Conservation (phyloP, 2,329 filamentous ascomycete genomes). For the Aspergillus fijiensis region DNA sequence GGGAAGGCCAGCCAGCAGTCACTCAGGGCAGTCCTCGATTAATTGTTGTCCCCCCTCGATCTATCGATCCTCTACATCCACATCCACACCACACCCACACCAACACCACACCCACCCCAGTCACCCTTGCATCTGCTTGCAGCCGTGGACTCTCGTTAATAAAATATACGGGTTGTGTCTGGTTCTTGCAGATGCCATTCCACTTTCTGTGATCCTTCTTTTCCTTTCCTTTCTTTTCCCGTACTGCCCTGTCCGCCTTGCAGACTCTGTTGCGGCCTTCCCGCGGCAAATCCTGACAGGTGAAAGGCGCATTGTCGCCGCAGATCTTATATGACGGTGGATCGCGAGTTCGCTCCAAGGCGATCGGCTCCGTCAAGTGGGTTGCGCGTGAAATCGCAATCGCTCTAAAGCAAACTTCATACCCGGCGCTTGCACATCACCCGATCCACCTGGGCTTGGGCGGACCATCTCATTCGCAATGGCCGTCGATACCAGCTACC, state of each 20-base stretch:
- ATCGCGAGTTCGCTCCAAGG: slow-evolving; percentile 3
- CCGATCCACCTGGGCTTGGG: slow-evolving; percentile 14
- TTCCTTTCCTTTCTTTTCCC: slow-evolving; percentile 19
- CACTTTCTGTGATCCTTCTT: slow-evolving; percentile 12
- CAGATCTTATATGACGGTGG: slow-evolving; percentile 7
- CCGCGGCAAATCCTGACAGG: background rate
- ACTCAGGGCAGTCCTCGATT: background rate
- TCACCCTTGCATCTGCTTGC: slow-evolving; percentile 23
- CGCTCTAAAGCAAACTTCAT: slow-evolving; percentile 1
- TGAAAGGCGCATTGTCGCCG: slow-evolving; percentile 12
- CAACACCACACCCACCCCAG: slow-evolving; percentile 1
- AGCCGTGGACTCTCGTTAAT: slow-evolving; percentile 16
- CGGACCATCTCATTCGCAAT: slow-evolving; percentile 23
- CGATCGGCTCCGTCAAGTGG: background rate
- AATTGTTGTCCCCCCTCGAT: slow-evolving; percentile 7
- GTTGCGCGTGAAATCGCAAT: background rate
- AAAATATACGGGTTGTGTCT: slow-evolving; percentile 20
- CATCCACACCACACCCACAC: background rate
- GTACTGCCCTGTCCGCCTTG: slow-evolving; percentile 3
- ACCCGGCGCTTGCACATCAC: background rate
- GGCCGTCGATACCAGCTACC: slow-evolving; percentile 83
- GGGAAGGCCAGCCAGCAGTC: background rate
- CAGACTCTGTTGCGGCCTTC: background rate
- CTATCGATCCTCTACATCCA: slow-evolving; percentile 7
- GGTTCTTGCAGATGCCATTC: slow-evolving; percentile 22